These are phyloP conservation scores for Rhizoclosmatium globosum DNA, from an alignment of 192 early-diverging fungal genomes.

Conservation along the genomic window DNA sequence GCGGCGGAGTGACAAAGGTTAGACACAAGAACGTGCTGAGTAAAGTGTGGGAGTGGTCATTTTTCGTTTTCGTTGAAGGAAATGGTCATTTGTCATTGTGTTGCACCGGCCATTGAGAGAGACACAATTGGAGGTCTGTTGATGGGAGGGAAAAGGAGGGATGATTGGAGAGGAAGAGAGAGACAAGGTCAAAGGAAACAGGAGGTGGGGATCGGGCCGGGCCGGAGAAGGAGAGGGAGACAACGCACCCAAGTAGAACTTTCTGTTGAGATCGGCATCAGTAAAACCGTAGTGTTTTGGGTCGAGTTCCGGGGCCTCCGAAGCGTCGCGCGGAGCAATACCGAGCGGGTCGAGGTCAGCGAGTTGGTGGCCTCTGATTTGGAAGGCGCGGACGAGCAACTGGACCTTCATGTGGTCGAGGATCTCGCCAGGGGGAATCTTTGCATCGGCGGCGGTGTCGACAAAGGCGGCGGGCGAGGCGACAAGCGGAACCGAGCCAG, in stretches of 20 bases:
- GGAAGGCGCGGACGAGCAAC: slow-evolving; percentile 93
- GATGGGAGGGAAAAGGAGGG: slow-evolving; percentile 10
- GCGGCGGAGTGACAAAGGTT: background rate
- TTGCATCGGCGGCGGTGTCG: slow-evolving; percentile 53
- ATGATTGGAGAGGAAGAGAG: background rate
- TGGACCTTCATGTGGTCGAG: slow-evolving; percentile 99
- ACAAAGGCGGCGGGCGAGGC: slow-evolving; percentile 19
- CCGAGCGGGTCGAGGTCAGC: slow-evolving; percentile 96
- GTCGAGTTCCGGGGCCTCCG: slow-evolving; percentile 81
- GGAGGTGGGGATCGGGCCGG: background rate
- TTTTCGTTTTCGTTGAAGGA: too few species aligned
- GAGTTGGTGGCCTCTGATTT: slow-evolving; percentile 92
- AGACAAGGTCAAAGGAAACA: slow-evolving; percentile 16
- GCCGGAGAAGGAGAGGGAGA: slow-evolving; percentile 70
- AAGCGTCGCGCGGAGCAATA: slow-evolving; percentile 71
- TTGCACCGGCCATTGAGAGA: background rate
- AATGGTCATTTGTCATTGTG: too few species aligned
- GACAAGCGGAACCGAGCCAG: too few species aligned
- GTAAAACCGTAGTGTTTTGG: slow-evolving; percentile 92
- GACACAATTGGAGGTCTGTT: background rate
- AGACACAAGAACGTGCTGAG: too few species aligned
- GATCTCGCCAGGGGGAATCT: slow-evolving; percentile 69
- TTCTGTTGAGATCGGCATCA: slow-evolving; percentile 90
- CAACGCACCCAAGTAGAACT: slow-evolving; percentile 78
- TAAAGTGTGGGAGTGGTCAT: too few species aligned